phyloP scores from a whole-genome alignment of 2,329 filamentous ascomycete species.

The Epichloe typhina region DNA sequence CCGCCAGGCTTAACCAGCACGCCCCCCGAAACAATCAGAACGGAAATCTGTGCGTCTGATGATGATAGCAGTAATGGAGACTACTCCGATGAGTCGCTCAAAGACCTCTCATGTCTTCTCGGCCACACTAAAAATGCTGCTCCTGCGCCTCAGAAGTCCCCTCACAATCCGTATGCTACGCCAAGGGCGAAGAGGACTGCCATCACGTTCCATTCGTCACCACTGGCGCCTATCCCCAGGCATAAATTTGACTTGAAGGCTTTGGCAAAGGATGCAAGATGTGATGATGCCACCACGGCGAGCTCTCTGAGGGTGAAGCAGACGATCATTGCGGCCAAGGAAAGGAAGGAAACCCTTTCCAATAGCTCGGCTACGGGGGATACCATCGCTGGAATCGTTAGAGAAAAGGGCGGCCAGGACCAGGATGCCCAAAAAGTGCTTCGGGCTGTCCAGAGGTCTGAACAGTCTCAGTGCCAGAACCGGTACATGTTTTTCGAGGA shows the following conservation, averaged over 20 bases:
- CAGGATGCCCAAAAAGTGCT: constrained; percentile 31
- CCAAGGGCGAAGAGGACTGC: constrained; percentile 36
- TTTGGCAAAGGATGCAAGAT: constrained; percentile 44
- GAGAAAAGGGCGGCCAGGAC: constrained; percentile 26
- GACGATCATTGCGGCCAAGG: constrained; percentile 15
- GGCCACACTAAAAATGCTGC: constrained; percentile 10
- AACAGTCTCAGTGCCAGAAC: constrained; percentile 21
- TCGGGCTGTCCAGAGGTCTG: constrained; percentile 37
- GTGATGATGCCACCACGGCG: constrained; percentile 46
- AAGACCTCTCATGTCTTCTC: constrained; percentile 29
- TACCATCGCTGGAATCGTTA: constrained; percentile 19
- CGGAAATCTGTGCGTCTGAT: constrained; percentile 55
- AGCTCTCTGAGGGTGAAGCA: constrained; percentile 33
- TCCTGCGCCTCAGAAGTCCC: constrained; percentile 1
- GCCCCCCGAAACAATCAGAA: constrained; percentile 11
- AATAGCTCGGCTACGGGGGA: background rate
- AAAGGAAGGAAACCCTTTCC: background rate
- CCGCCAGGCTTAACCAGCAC: constrained; percentile 14
- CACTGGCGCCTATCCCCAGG: constrained; percentile 36
- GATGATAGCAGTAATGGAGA: constrained; percentile 49
- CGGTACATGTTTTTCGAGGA: constrained; percentile 39
- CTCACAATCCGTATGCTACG: constrained; percentile 21
- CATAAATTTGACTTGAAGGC: constrained; percentile 53
- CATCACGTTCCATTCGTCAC: constrained; percentile 28
- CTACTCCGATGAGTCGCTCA: constrained; percentile 44